Evolutionary conservation across 2,329 filamentous ascomycete species (phyloP).

Genomic region (Fusarium multiceps): DNA sequence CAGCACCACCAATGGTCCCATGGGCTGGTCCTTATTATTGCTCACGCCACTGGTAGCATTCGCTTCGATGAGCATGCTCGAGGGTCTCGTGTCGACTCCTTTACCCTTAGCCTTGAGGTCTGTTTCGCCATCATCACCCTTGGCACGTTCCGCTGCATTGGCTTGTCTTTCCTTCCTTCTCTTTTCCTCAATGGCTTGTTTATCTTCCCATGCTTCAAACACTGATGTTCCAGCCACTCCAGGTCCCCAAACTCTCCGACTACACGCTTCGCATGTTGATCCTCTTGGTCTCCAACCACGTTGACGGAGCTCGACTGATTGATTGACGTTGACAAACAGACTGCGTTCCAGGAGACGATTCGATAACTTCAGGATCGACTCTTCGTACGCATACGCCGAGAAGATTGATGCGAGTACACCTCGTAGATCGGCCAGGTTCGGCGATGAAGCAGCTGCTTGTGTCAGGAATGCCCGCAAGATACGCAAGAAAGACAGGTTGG

Average conservation of each 20-base stretch:
- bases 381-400: constrained; percentile 94
- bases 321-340: constrained; percentile 83
- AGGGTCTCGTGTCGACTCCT: constrained; percentile 53
- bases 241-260: constrained; percentile 86
- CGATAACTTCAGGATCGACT: constrained; percentile 85
- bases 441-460: constrained; percentile 82
- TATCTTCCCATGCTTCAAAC: constrained; percentile 84
- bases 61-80: constrained; percentile 55
- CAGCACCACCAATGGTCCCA: constrained; percentile 74
- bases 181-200: constrained; percentile 60
- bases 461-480: constrained; percentile 90
- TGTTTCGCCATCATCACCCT: constrained; percentile 50
- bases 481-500: constrained; percentile 83
- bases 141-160: constrained; percentile 51
- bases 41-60: constrained; percentile 25
- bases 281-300: constrained; percentile 89
- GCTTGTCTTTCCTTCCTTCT: constrained; percentile 59
- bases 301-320: constrained; percentile 79
- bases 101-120: constrained; percentile 59
- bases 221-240: constrained; percentile 77
- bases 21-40: constrained; percentile 57
- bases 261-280: constrained; percentile 89
- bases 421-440: constrained; percentile 87
- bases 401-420: constrained; percentile 90
- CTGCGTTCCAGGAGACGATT: constrained; percentile 90